Base-by-base conservation (phyloP, 371 early-diverging fungal genomes). In the Circinella minor region DNA sequence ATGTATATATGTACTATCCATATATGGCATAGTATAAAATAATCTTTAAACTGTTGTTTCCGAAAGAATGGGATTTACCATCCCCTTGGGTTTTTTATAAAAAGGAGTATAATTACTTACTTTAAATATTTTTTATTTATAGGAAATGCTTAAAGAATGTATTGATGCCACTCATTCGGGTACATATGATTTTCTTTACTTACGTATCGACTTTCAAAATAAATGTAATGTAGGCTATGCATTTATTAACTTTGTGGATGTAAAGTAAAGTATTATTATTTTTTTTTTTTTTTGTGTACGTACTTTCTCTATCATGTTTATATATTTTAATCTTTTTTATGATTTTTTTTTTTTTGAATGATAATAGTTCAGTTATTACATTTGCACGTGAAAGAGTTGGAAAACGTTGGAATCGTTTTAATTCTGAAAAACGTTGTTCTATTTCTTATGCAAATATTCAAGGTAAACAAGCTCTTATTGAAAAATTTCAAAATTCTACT, bases 391-490 rank as follows among this genome's bases (percentile, higher is more conserved):
- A 88, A 17, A 86, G 92, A 9, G 89, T 92, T n/a, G 98, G 98
- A 6, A 92, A 90, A 75, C 85, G 83, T 62, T 98, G 94, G 94
- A 84, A 86, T 39, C 86, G 85, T 18, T 98, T 96, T 82, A 94
- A 93, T 67, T 92, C 92, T 46, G 94, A 95, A 59, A 98, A 98
- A 73, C 85, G 91, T 37, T 94, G 94, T 68, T 82, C 88, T 20
- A 73, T 98, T 13, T 87, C 94, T 15, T 98, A 93, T 81, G 99
- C 99, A 18, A 90, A 91, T 46, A 89, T 97, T 54, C 97, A 98
- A 78, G 96, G 97, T 4, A 87, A 91, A 67, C 74, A 82, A 4
- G 88, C 89, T 5, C 84, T 98, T 20, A 84, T 96, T 55, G 90
- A 91, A 36, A 95, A 95, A 72, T 98, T 98, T 74, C 86, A 91